Evolutionary conservation across 345 rosid species (phyloP).

Genomic region (Abelmoschus esculentus): DNA sequence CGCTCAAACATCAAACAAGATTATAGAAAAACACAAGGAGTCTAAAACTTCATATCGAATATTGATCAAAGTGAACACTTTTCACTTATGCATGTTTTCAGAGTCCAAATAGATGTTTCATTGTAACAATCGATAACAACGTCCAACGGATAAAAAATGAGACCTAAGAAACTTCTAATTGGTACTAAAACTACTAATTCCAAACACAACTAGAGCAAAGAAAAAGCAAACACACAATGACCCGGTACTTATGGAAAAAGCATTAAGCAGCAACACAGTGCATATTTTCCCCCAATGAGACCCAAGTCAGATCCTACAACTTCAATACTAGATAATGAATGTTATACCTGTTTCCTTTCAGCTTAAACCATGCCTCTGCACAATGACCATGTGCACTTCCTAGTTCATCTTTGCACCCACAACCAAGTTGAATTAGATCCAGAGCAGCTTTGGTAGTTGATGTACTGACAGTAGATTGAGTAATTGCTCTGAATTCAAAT

Average conservation of each 20-base stretch:
- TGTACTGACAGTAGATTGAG: conserved; percentile 13
- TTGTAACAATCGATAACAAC: too few species aligned
- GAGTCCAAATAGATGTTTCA: too few species aligned
- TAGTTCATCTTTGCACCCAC: conserved; percentile 89
- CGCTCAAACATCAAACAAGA: too few species aligned
- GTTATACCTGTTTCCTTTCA: conserved; percentile 85
- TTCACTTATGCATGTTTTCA: too few species aligned
- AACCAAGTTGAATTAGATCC: conserved; percentile 70
- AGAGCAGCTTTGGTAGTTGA: conserved; percentile 10
- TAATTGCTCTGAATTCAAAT: conserved; percentile 61
- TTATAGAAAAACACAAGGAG: too few species aligned
- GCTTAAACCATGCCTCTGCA: conserved; percentile 91
- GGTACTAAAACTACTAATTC: background rate
- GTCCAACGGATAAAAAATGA: too few species aligned
- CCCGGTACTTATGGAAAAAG: background rate
- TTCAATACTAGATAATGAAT: background rate
- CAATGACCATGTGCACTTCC: conserved; percentile 72
- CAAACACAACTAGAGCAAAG: background rate
- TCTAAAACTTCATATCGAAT: too few species aligned
- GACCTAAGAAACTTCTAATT: too few species aligned
- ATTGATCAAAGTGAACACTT: too few species aligned
- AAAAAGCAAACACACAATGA: background rate
- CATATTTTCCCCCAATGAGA: background rate
- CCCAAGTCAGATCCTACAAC: background rate
- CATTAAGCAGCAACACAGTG: background rate